Percentiles rank a stretch among this genome's conserved stretches.
Conservation (phyloP, 2,329 filamentous ascomycete species). For the Clonostachys sp. region DNA sequence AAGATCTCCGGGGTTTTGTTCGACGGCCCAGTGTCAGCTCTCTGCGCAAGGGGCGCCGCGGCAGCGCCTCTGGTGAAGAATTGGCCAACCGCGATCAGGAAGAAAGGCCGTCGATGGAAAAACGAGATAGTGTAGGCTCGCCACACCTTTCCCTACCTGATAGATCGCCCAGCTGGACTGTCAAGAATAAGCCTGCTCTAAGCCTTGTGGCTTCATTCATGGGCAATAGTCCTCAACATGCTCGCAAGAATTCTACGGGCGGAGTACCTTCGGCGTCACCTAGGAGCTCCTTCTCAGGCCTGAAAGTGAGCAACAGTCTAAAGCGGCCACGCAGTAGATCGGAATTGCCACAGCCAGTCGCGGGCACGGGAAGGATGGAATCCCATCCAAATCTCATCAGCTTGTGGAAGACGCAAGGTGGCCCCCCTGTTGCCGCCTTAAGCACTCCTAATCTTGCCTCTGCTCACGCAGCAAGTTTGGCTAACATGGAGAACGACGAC, state of each 20-base stretch:
- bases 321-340: conserved; percentile 53
- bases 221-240: conserved; percentile 39
- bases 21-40: conserved; percentile 40
- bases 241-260: conserved; percentile 57
- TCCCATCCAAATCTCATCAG: conserved; percentile 39
- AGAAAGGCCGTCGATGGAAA: conserved; percentile 16
- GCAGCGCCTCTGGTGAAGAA: conserved; percentile 10
- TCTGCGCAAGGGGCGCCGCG: conserved; percentile 39
- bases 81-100: conserved; percentile 14
- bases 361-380: conserved; percentile 10
- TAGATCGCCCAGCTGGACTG: conserved; percentile 45
- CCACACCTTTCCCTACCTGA: conserved; percentile 41
- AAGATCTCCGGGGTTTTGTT: conserved; percentile 43
- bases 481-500: conserved; percentile 32
- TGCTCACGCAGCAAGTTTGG: neutral
- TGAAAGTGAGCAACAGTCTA: conserved; percentile 42
- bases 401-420: conserved; percentile 48
- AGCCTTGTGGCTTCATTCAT: conserved; percentile 40
- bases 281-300: conserved; percentile 5
- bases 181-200: conserved; percentile 28
- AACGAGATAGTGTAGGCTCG: conserved; percentile 30
- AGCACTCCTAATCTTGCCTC: conserved; percentile 18
- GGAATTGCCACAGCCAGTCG: conserved; percentile 36
- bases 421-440: conserved; percentile 46
- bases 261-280: conserved; percentile 30